Conservation (phyloP, 495 filamentous ascomycete genomes). For the Xylaria palmicola region DNA sequence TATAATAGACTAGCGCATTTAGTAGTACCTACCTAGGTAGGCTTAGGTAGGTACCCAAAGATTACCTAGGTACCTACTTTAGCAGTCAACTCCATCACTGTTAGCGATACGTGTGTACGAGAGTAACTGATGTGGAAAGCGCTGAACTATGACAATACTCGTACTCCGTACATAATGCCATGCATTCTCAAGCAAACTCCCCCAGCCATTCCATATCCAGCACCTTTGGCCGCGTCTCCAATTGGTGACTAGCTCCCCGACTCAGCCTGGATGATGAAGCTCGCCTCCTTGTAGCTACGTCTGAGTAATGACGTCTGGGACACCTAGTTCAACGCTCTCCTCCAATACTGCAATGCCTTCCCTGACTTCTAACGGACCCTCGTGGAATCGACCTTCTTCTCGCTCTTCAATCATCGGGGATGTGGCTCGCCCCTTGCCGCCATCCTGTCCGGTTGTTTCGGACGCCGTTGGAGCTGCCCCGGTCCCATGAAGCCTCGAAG, state of each 20-base stretch:
- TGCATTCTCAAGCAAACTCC: not conserved
- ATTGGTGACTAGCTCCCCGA: not conserved
- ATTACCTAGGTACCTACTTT: not conserved
- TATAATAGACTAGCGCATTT: too few relatives aligned
- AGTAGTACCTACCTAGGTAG: too few relatives aligned
- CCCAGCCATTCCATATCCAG: not conserved
- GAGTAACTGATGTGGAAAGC: too few relatives aligned
- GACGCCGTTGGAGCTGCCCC: constrained; percentile 20
- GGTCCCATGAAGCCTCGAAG: constrained; percentile 10
- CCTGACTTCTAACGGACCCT: constrained; percentile 41
- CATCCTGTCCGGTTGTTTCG: constrained; percentile 18
- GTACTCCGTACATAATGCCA: too few relatives aligned
- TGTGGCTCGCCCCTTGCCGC: constrained; percentile 3
- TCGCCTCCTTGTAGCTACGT: constrained; percentile 16
- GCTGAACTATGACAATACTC: too few relatives aligned
- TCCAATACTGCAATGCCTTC: constrained; percentile 59
- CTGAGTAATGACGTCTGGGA: constrained; percentile 53
- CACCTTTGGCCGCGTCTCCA: not conserved
- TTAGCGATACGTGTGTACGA: too few relatives aligned
- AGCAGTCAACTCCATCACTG: too few relatives aligned
- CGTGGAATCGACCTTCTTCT: constrained; percentile 22
- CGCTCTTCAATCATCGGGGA: constrained; percentile 16
- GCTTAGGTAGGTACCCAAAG: not conserved
- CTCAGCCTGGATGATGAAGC: not conserved
- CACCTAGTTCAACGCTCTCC: constrained; percentile 52